Evolutionary conservation across 108 stramenopile species (phyloP).

Genomic region (Pseudonitzschia multiseries): DNA sequence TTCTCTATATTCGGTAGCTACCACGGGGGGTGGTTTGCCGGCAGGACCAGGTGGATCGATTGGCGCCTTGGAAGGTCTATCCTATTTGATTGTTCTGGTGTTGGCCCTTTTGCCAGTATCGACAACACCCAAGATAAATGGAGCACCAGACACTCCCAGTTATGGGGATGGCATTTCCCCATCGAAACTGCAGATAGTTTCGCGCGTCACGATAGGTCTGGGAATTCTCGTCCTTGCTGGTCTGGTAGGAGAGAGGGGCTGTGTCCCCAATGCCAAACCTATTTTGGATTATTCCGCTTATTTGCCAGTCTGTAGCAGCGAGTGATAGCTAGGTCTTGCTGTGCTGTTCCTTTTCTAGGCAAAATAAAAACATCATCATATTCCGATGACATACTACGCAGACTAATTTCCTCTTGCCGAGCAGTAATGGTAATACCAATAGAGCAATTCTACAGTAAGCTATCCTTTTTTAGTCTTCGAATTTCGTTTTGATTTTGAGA

Average conservation of each 20-base stretch:
- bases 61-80: constrained; percentile 51
- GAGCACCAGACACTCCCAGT: background rate
- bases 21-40: constrained; percentile 52
- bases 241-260: constrained; percentile 35
- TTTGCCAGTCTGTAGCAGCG: constrained; percentile 23
- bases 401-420: too few relatives aligned
- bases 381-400: too few relatives aligned
- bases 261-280: constrained; percentile 51
- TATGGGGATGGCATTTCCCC: background rate
- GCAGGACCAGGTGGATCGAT: constrained; percentile 46
- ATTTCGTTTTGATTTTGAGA: too few relatives aligned
- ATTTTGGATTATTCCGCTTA: constrained; percentile 49
- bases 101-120: constrained; percentile 31
- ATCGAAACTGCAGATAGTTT: background rate
- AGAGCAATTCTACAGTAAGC: too few relatives aligned
- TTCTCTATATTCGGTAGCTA: constrained; percentile 40
- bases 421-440: too few relatives aligned
- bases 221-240: constrained; percentile 27
- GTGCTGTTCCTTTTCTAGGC: too few relatives aligned
- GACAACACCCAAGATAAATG: background rate
- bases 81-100: constrained; percentile 45
- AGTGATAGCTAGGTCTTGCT: background rate
- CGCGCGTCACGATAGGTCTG: constrained; percentile 21
- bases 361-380: too few relatives aligned
- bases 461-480: too few relatives aligned